Conservation (phyloP, 2,329 filamentous ascomycete species). For the Fusarium newnesense region DNA sequence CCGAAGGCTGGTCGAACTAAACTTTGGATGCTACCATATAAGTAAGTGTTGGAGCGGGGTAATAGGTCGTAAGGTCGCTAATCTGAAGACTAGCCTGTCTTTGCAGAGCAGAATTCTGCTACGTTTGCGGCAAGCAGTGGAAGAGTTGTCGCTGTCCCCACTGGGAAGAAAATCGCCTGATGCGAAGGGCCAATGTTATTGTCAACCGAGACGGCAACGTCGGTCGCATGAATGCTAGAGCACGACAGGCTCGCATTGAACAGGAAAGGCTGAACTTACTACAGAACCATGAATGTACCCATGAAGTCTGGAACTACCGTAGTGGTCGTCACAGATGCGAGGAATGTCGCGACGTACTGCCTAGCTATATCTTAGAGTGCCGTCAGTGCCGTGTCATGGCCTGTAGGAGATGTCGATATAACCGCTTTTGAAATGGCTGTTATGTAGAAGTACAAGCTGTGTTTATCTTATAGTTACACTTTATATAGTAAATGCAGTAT, state of each 20-base stretch:
- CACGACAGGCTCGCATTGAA: background rate
- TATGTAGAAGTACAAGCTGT: background rate
- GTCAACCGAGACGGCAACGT: constrained; percentile 39
- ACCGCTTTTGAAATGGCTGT: constrained; percentile 45
- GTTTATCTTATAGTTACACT: too few species aligned
- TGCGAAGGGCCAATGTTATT: constrained; percentile 48
- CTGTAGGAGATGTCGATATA: constrained; percentile 58
- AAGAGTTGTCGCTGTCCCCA: constrained; percentile 52
- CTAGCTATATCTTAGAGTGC: constrained; percentile 59
- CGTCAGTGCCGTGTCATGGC: constrained; percentile 55
- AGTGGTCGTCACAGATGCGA: constrained; percentile 53
- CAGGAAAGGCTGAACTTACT: constrained; percentile 11
- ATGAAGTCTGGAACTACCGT: constrained; percentile 50
- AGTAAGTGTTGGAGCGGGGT: constrained; percentile 53
- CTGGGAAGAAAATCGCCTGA: constrained; percentile 50
- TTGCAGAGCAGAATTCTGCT: constrained; percentile 61
- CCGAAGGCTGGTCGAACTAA: constrained; percentile 58
- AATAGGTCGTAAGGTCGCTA: background rate
- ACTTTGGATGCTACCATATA: constrained; percentile 65
- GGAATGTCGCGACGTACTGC: constrained; percentile 54
- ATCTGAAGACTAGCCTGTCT: constrained; percentile 51
- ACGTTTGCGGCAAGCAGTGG: constrained; percentile 56
- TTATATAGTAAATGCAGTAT: too few species aligned
- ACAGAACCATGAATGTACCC: constrained; percentile 53
- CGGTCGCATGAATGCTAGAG: background rate